These are phyloP conservation scores for Lactarius vividus DNA, from an alignment of 768 basidiomycete genomes.

Conservation along the genomic window DNA sequence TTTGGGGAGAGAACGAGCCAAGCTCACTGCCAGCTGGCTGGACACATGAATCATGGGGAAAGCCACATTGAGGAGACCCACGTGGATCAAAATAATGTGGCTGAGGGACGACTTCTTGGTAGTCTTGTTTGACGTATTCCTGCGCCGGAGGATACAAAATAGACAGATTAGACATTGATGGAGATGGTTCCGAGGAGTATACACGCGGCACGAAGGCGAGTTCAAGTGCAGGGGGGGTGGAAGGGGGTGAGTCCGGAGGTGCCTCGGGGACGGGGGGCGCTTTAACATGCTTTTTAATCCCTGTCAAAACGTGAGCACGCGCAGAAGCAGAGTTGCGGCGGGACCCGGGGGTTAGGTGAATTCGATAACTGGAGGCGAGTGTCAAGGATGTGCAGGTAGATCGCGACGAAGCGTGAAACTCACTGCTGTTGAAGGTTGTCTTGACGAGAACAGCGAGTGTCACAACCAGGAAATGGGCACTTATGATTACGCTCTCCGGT, in stretches of 20 bases:
- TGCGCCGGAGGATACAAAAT: constrained; percentile 18
- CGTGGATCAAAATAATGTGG: constrained; percentile 25
- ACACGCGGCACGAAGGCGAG: constrained; percentile 25
- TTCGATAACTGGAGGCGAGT: constrained; percentile 56
- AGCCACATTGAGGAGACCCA: constrained; percentile 22
- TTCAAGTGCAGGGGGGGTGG: constrained; percentile 31
- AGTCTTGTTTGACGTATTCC: constrained; percentile 26
- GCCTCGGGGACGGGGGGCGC: constrained; percentile 23
- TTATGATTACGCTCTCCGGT: constrained; percentile 91
- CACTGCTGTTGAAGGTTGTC: constrained; percentile 77
- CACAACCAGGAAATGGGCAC: constrained; percentile 94
- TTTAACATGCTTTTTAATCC: constrained; percentile 24
- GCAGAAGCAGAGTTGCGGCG: constrained; percentile 56
- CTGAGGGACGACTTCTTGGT: neutral
- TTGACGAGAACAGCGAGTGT: constrained; percentile 85
- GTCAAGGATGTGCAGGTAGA: neutral
- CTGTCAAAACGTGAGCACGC: constrained; percentile 33
- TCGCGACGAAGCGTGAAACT: constrained; percentile 31
- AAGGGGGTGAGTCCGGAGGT: constrained; percentile 27
- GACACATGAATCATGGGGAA: constrained; percentile 20
- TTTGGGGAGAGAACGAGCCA: constrained; percentile 12
- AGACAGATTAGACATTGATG: constrained; percentile 17
- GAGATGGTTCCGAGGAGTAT: constrained; percentile 20
- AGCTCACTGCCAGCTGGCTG: constrained; percentile 19
- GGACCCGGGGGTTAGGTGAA: constrained; percentile 78